Evolutionary conservation across 2,329 filamentous ascomycete genomes (phyloP).

Genomic region (Fusarium sp.): DNA sequence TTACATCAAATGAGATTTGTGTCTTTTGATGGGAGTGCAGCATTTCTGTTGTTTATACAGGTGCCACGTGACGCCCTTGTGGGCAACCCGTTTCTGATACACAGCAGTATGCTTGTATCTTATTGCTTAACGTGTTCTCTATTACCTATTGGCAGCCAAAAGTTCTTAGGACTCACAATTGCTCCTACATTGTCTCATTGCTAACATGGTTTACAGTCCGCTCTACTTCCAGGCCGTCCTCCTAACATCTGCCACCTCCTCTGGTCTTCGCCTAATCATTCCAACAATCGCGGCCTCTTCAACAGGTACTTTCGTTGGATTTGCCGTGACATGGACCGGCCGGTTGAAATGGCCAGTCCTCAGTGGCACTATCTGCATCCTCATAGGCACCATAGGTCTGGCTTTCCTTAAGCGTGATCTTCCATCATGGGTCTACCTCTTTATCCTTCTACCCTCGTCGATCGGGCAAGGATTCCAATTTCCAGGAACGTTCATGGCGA

Average conservation of each 20-base stretch:
- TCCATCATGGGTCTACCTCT: slow-evolving; percentile 64
- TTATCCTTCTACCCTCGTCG: slow-evolving; percentile 67
- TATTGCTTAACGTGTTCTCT: background rate
- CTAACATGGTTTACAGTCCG: slow-evolving; percentile 59
- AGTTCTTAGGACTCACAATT: background rate
- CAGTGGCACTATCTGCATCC: slow-evolving; percentile 60
- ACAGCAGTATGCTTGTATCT: background rate
- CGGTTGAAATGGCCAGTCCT: slow-evolving; percentile 71
- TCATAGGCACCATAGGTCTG: slow-evolving; percentile 65
- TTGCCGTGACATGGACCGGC: slow-evolving; percentile 71
- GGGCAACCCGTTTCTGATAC: background rate
- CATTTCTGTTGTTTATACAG: background rate
- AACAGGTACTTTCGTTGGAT: slow-evolving; percentile 69
- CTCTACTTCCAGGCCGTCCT: slow-evolving; percentile 83
- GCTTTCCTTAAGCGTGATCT: slow-evolving; percentile 63
- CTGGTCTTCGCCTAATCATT: slow-evolving; percentile 77
- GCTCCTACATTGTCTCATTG: too few relatives aligned
- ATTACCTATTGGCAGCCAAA: background rate
- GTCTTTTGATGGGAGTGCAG: background rate
- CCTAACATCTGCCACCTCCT: slow-evolving; percentile 75
- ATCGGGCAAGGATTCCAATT: slow-evolving; percentile 74
- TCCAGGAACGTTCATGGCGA: slow-evolving; percentile 72
- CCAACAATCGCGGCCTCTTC: slow-evolving; percentile 69
- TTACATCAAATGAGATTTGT: background rate
- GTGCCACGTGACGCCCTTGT: background rate